These are phyloP conservation scores for Penicillium longicatenatum DNA, from an alignment of 495 filamentous ascomycete species.

Conservation along the genomic window DNA sequence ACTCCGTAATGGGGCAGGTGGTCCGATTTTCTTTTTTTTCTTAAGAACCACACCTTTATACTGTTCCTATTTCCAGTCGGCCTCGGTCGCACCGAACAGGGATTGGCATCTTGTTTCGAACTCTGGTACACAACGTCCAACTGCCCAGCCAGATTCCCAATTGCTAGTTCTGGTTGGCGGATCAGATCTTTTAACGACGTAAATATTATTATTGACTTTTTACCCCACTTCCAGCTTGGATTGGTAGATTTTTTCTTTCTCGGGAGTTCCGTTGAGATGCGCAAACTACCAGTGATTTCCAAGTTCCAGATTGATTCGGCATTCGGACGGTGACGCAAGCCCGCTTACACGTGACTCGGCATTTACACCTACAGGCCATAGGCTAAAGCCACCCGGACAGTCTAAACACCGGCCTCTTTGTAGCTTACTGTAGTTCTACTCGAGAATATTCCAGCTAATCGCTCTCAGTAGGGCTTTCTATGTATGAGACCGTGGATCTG, in stretches of 20 bases:
- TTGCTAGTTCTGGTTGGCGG: background rate
- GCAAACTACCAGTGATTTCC: background rate
- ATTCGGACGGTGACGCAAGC: slow-evolving; percentile 12
- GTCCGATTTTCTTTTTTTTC: background rate
- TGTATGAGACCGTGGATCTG: slow-evolving; percentile 3
- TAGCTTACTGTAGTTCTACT: too few relatives aligned
- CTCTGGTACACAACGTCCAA: background rate
- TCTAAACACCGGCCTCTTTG: background rate
- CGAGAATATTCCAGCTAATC: background rate
- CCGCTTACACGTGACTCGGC: background rate
- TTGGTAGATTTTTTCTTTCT: background rate
- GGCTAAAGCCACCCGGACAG: background rate
- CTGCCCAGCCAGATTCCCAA: background rate
- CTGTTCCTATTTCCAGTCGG: too few relatives aligned
- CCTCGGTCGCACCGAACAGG: slow-evolving; percentile 1
- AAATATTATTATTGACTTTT: background rate
- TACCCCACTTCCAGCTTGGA: background rate
- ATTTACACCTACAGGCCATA: background rate
- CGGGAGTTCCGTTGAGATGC: background rate
- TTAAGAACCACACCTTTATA: too few relatives aligned
- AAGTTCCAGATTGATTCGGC: background rate
- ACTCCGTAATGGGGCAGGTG: background rate
- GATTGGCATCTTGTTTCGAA: slow-evolving; percentile 1
- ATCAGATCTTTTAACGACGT: background rate
- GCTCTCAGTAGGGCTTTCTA: background rate